Percentiles rank a stretch among this genome's conserved stretches.
Conservation (phyloP, 768 basidiomycete species). For the Panaeolus cyanescens region DNA sequence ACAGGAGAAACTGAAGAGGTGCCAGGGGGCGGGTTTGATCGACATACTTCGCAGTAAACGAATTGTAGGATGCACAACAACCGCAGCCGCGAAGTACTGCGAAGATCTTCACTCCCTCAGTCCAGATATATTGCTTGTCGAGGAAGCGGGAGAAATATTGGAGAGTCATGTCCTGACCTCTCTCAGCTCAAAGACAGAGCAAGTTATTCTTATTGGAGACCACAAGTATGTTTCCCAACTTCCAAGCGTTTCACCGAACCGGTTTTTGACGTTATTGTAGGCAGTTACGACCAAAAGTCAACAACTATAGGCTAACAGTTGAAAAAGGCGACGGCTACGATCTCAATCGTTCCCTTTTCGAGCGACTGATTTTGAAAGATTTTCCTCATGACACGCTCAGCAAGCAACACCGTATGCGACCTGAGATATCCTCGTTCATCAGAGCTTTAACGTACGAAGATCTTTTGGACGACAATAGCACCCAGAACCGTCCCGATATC, state of each 20-base stretch:
- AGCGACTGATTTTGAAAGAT: constrained; percentile 60
- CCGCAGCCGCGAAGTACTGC: constrained; percentile 64
- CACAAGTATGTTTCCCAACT: constrained; percentile 55
- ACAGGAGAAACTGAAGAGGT: constrained; percentile 37
- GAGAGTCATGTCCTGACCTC: constrained; percentile 69
- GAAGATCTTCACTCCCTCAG: constrained; percentile 44
- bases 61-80: constrained; percentile 71
- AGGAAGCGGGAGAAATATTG: constrained; percentile 74
- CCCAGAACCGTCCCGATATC: constrained; percentile 49
- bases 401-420: constrained; percentile 73
- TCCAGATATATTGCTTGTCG: constrained; percentile 61
- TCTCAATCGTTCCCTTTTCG: constrained; percentile 68
- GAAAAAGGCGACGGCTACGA: constrained; percentile 71
- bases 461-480: constrained; percentile 54
- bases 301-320: constrained; percentile 62
- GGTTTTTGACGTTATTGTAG: constrained; percentile 29
- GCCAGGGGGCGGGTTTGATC: constrained; percentile 31
- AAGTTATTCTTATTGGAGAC: constrained; percentile 71
- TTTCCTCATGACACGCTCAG: constrained; percentile 62
- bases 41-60: constrained; percentile 44
- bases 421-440: constrained; percentile 66
- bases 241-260: not conserved
- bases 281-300: constrained; percentile 75
- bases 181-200: constrained; percentile 43
- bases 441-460: constrained; percentile 67